These are phyloP conservation scores for Agrocybe chaxingu DNA, from an alignment of 768 basidiomycete genomes.

Conservation along the genomic window DNA sequence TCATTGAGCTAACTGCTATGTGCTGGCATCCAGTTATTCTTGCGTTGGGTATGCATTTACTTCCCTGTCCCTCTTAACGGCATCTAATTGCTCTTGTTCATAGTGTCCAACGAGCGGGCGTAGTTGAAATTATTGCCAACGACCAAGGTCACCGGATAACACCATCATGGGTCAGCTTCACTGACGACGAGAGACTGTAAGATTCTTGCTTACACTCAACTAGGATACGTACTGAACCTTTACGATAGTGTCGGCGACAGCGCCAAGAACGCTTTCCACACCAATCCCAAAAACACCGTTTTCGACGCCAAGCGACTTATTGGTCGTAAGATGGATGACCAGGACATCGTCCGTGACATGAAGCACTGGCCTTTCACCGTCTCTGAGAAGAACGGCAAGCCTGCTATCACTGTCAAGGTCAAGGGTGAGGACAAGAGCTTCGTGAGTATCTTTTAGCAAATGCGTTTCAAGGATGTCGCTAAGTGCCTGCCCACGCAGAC, in stretches of 20 bases:
- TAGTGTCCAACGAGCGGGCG: constrained; percentile 82
- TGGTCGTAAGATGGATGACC: constrained; percentile 80
- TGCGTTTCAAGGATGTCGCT: not conserved
- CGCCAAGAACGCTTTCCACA: constrained; percentile 94
- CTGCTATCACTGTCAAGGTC: constrained; percentile 73
- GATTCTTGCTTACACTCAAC: constrained; percentile 11
- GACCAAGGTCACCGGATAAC: constrained; percentile 90
- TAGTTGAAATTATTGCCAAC: constrained; percentile 88
- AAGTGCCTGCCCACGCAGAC: constrained; percentile 42
- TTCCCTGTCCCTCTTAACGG: not conserved
- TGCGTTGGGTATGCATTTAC: constrained; percentile 74
- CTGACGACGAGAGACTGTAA: constrained; percentile 74
- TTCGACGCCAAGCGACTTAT: constrained; percentile 97
- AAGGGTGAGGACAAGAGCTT: constrained; percentile 80
- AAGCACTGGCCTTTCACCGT: constrained; percentile 93
- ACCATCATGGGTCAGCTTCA: constrained; percentile 82
- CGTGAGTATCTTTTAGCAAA: constrained; percentile 42
- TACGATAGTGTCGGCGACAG: constrained; percentile 75
- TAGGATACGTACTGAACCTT: no score
- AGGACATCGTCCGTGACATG: constrained; percentile 75
- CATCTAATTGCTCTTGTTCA: not conserved
- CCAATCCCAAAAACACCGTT: constrained; percentile 90
- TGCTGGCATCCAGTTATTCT: constrained; percentile 63
- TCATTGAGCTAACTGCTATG: constrained; percentile 21
- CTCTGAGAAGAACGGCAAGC: constrained; percentile 76